phyloP scores from a whole-genome alignment of 2,329 filamentous ascomycete species.

The Fusarium albidum region DNA sequence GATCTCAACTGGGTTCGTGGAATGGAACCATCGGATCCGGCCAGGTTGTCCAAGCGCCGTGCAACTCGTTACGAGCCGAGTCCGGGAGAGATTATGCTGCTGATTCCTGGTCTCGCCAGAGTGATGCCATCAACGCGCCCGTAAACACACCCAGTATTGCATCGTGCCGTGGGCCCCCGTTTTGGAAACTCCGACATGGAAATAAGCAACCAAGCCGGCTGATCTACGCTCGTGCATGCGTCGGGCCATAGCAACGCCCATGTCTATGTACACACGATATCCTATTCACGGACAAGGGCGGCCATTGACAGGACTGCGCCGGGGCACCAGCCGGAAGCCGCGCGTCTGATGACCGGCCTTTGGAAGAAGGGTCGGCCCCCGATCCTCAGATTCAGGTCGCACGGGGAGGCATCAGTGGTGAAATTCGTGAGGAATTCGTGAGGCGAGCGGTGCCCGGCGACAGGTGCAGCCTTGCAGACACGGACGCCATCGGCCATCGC shows the following conservation, averaged over 20 bases:
- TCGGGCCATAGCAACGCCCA: conserved; percentile 5
- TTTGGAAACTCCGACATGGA: not conserved
- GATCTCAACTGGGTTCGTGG: conserved; percentile 36
- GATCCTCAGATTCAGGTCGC: not conserved
- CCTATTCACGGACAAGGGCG: conserved; percentile 1
- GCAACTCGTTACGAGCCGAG: conserved; percentile 7
- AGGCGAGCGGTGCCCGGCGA: not conserved
- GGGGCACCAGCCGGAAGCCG: conserved; percentile 4
- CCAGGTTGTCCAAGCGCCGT: conserved; percentile 6
- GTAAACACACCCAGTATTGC: not conserved
- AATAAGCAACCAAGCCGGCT: conserved; percentile 7
- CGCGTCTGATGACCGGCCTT: conserved; percentile 9
- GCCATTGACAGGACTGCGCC: not conserved
- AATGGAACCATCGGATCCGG: conserved; percentile 22
- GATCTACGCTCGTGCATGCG: conserved; percentile 14
- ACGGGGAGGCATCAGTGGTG: conserved; percentile 4
- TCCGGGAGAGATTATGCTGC: conserved; percentile 5
- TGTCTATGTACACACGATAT: conserved; percentile 1
- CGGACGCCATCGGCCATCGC: not conserved
- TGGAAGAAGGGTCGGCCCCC: not conserved
- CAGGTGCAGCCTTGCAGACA: conserved; percentile 1
- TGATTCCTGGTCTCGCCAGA: not conserved
- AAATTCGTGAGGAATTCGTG: not conserved
- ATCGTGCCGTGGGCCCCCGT: not conserved
- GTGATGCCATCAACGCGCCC: conserved; percentile 3